Base-by-base conservation (phyloP, 2,329 filamentous ascomycete genomes). In the Drechslerella coelobrocha region DNA sequence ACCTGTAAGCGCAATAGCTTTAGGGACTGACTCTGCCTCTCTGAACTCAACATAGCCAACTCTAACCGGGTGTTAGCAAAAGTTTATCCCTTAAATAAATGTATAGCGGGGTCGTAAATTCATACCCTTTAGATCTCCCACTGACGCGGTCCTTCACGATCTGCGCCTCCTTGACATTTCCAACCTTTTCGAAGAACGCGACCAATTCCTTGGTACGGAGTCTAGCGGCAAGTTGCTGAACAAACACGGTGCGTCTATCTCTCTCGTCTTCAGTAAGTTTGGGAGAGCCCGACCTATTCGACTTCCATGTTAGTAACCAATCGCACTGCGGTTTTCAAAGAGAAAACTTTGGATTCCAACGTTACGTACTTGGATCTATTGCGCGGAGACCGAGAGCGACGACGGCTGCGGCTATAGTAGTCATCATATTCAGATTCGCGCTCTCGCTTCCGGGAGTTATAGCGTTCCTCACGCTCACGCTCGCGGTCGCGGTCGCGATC, bases 11-110 rank as follows among this genome's bases (percentile, higher is more conserved):
- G 96, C 90, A 79, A 99, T 90, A 78, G 95, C 94, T 82, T 90
- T 88, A 77, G 88, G 84, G 76, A 99, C 93, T 76, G 92, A 95
- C 77, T 95, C 91, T 85, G 97, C 93, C 78, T 90, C 87, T 79
- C 92, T 95, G 81, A 99, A 99, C 84, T 99, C 94, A 83, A 99
- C 95, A 78, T 99, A 99, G 79, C 95, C 94, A 80, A 99, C 94
- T 81, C 94, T 97, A 51, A 51, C 48, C 47, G 59, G 17, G 17
- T 26, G 56, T 75, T 62, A 75, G 68, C 41, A 23, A 27, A 57
- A 31, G 21, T 27, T 29, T 51, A 34, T 24, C 26, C 6, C n/a
- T 8, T 57, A 21, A 29, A 10, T 60, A 52, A 57, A 39, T 27
- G 21, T 34, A 19, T 27, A 48, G 17, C 24, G 9, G 14, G 23